Conservation (phyloP, 805 yeast genomes). For the Metschnikowia hibisci region DNA sequence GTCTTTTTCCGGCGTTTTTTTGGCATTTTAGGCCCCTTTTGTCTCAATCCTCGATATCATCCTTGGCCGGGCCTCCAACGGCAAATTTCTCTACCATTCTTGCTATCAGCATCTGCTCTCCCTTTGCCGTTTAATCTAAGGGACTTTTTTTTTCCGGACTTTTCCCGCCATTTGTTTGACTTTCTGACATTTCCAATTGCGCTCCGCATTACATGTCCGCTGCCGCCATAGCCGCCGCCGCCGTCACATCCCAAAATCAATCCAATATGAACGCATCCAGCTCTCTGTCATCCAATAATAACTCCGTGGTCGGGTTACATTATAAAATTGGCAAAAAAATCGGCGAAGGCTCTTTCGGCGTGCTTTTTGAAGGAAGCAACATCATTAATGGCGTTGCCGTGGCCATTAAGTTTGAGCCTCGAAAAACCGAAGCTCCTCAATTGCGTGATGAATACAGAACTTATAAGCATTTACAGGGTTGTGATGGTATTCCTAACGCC, state of each 20-base stretch:
- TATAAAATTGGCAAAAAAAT: slow-evolving; percentile 79
- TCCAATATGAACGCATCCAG: slow-evolving; percentile 18
- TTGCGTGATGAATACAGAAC: slow-evolving; percentile 77
- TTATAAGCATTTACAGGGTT: slow-evolving; percentile 64
- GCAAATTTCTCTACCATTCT: neutral
- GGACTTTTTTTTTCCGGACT: neutral
- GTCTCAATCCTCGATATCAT: neutral
- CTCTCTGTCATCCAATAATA: slow-evolving; percentile 25
- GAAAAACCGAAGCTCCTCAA: slow-evolving; percentile 81
- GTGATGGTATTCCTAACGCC: slow-evolving; percentile 76
- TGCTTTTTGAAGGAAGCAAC: slow-evolving; percentile 77
- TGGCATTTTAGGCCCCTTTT: neutral
- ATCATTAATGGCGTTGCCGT: slow-evolving; percentile 61
- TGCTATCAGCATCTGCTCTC: slow-evolving; percentile 3
- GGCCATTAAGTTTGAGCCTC: slow-evolving; percentile 78
- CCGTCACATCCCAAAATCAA: slow-evolving; percentile 23
- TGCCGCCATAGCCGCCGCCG: slow-evolving; percentile 40
- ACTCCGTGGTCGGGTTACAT: slow-evolving; percentile 56
- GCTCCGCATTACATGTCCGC: slow-evolving; percentile 22
- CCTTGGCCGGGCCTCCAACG: neutral
- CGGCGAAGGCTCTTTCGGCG: slow-evolving; percentile 86
- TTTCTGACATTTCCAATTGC: neutral
- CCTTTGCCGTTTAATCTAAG: neutral
- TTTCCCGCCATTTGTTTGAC: neutral
- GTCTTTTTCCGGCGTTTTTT: too few species aligned